phyloP scores from a whole-genome alignment of 768 basidiomycete species.

The Arthromyces matolae region DNA sequence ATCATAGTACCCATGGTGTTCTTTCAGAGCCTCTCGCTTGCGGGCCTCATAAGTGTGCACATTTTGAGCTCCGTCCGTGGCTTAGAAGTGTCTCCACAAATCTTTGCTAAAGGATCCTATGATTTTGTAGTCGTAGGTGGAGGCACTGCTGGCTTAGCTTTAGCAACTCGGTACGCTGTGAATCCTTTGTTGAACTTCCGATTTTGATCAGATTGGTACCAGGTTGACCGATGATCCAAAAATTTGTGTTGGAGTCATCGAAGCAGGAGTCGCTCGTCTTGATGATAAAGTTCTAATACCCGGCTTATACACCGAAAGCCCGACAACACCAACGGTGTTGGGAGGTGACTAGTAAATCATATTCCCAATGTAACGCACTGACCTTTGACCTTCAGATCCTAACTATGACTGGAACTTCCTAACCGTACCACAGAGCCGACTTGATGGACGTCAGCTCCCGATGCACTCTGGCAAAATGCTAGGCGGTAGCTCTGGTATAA shows the following conservation, averaged over 20 bases:
- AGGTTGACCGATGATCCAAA: constrained; percentile 36
- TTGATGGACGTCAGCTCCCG: constrained; percentile 14
- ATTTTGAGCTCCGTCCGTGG: no score
- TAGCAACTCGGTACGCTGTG: constrained; percentile 18
- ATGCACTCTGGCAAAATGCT: constrained; percentile 25
- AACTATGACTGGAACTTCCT: constrained; percentile 24
- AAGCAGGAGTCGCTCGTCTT: constrained; percentile 22
- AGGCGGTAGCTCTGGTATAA: constrained; percentile 22
- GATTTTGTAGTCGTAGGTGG: constrained; percentile 26
- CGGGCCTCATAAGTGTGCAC: no score
- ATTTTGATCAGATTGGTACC: neutral
- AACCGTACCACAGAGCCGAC: constrained; percentile 21
- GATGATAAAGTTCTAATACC: constrained; percentile 19
- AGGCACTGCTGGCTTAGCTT: constrained; percentile 21
- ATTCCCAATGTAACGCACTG: neutral
- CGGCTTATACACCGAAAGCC: constrained; percentile 7
- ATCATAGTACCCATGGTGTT: no score
- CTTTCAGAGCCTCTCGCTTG: no score
- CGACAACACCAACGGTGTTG: neutral
- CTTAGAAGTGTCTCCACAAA: neutral
- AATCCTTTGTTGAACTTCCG: neutral
- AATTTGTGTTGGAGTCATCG: constrained; percentile 34
- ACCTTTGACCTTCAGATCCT: constrained; percentile 6
- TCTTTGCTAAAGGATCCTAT: constrained; percentile 7
- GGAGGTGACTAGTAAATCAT: constrained; percentile 3